Percentiles rank a stretch among this genome's conserved stretches.
phyloP scores from a whole-genome alignment of 768 basidiomycete species.

The Tricholoma saponaceum region DNA sequence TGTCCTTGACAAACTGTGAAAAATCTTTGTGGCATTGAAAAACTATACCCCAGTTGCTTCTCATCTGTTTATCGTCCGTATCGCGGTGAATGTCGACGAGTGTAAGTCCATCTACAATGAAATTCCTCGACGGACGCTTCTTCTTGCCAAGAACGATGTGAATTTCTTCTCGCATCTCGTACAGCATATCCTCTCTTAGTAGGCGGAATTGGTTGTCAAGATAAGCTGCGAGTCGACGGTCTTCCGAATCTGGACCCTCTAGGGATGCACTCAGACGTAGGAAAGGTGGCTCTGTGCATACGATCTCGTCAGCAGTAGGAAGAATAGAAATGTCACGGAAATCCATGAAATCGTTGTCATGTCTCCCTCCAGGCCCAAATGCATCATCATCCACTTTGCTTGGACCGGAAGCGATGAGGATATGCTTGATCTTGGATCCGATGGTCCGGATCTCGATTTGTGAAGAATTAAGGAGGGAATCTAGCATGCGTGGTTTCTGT shows the following conservation, averaged over 20 bases:
- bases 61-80: conserved; percentile 20
- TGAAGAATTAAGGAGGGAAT: conserved; percentile 18
- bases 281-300: conserved; percentile 41
- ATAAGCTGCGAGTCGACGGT: conserved; percentile 39
- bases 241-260: conserved; percentile 36
- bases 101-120: conserved; percentile 33
- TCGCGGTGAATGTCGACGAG: conserved; percentile 33
- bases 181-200: conserved; percentile 59
- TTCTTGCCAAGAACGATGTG: conserved; percentile 35
- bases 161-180: conserved; percentile 54
- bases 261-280: conserved; percentile 40
- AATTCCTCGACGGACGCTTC: conserved; percentile 32
- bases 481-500: conserved; percentile 25
- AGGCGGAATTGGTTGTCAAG: conserved; percentile 68
- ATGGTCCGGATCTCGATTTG: not conserved
- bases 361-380: conserved; percentile 54
- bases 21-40: conserved; percentile 33
- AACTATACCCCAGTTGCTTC: conserved; percentile 36
- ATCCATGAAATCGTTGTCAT: conserved; percentile 64
- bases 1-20: conserved; percentile 28
- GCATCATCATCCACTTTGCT: conserved; percentile 12
- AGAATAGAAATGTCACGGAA: conserved; percentile 60
- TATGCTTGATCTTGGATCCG: not conserved
- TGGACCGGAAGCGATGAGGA: not conserved
- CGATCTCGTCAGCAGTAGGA: conserved; percentile 58